Conservation (phyloP, 352 stramenopile species). For the Phytophthora lateralis region DNA sequence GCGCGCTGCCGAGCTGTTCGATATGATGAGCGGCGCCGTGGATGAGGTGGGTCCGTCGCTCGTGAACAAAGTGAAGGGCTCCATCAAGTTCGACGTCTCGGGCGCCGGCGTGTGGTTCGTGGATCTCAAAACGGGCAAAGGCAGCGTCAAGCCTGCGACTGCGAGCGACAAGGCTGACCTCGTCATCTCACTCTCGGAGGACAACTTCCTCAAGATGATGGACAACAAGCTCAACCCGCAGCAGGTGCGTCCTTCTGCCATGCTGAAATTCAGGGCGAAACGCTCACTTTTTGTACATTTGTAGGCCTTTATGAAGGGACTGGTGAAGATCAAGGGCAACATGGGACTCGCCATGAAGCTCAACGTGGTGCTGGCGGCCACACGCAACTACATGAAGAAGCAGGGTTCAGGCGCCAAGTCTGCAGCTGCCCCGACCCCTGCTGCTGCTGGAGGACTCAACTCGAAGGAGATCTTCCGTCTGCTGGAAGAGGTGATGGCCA, state of each 20-base stretch:
- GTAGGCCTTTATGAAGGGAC: conserved; percentile 93
- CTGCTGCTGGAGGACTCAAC: conserved; percentile 40
- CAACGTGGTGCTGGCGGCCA: conserved; percentile 87
- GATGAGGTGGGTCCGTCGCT: conserved; percentile 72
- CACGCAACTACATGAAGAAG: conserved; percentile 81
- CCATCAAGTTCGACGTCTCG: conserved; percentile 83
- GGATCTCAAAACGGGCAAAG: conserved; percentile 79
- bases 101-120: conserved; percentile 74
- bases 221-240: conserved; percentile 92
- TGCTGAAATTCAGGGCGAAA: background rate
- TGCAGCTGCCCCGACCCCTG: conserved; percentile 22
- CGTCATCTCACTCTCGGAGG: conserved; percentile 75
- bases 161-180: conserved; percentile 72
- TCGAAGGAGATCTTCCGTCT: conserved; percentile 76
- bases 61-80: conserved; percentile 76
- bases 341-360: conserved; percentile 96
- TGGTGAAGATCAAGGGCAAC: conserved; percentile 96
- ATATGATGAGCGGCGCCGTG: conserved; percentile 69
- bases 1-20: conserved; percentile 68
- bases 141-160: conserved; percentile 55
- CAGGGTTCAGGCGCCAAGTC: conserved; percentile 35
- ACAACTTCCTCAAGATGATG: conserved; percentile 81
- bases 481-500: conserved; percentile 61
- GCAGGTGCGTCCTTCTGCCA: conserved; percentile 29
- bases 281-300: conserved; percentile 8